Evolutionary conservation across 371 early-diverging fungal species (phyloP), one percentile per base, ranked within the genome.

Genomic region (Mortierella sp.): DNA sequence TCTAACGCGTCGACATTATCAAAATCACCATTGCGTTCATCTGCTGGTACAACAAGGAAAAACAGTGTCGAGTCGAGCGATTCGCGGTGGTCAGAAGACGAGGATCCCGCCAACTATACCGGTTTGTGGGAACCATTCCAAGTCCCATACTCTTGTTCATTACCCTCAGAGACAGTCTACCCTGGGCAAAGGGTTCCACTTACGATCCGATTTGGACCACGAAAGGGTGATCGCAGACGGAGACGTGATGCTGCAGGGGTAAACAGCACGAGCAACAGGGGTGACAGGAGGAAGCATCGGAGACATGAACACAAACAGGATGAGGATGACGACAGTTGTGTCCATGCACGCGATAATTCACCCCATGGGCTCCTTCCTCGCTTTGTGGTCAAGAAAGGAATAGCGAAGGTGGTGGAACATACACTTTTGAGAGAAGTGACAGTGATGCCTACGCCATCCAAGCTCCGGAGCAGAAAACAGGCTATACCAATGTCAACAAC

Each of bases 121-220:
- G 78, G 78, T 13, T 54, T 70, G 0, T 76, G 78, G 78, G 78
- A 76, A n/a, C 66, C 65, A 6, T 76, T 76, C 45, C 61, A 62
- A 45, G 58, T 76, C 38, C 70, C 78, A 0, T 76, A 76, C 52
- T 65, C 58, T 5, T 66, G 61, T 30, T 58, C 70, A 1, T 1
- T 76, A 9, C 78, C 70, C 0, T 69, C 78, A 1, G 78, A 76
- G 48, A 66, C 63, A 5, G 70, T 70, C 0, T 54, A 56, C 26
- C 59, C 66, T 3, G 78, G 78, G 8, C 70, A 76, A 23, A 46
- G 26, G 1, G 45, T 76, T 13, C 78, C 78, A 1, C 46, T 76
- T 26, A 64, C 61, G 3, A 76, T 76, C n/a, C 66, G 50, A 18
- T 76, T 76, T 53, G 70, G 70, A 13, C 70, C 78, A 23, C 58